Conservation (phyloP, 345 rosid species). For the Mangifera indica region DNA sequence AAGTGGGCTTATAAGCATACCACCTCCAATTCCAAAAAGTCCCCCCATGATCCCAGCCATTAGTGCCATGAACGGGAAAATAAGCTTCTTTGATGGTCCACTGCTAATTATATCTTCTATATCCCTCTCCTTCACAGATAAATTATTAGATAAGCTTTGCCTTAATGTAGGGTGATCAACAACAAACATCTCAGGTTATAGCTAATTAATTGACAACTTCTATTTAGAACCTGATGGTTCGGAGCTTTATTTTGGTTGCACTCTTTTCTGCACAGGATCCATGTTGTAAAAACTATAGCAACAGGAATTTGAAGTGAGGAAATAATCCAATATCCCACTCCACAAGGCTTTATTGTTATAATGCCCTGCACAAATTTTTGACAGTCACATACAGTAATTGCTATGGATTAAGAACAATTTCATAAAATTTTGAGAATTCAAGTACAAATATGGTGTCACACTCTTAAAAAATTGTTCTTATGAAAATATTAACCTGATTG, state of each 20-base stretch:
- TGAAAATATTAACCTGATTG: background rate
- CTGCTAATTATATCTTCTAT: slow-evolving; percentile 27
- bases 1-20: slow-evolving; percentile 87
- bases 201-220: background rate
- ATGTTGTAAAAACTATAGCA: slow-evolving; percentile 62
- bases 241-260: slow-evolving; percentile 26
- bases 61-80: slow-evolving; percentile 70
- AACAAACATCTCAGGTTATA: background rate
- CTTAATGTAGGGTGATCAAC: background rate
- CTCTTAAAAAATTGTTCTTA: background rate
- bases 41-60: slow-evolving; percentile 83
- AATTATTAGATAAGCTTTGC: background rate
- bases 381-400: background rate
- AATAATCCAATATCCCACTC: slow-evolving; percentile 60
- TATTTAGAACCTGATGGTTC: slow-evolving; percentile 32
- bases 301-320: slow-evolving; percentile 77
- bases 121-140: slow-evolving; percentile 47
- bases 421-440: background rate
- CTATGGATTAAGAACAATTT: background rate
- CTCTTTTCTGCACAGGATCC: slow-evolving; percentile 52
- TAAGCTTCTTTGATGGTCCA: slow-evolving; percentile 35
- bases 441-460: background rate
- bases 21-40: slow-evolving; percentile 90
- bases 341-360: slow-evolving; percentile 61
- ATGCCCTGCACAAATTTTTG: slow-evolving; percentile 47